Base-by-base conservation (phyloP, 345 rosid genomes). In the Noccaea caerulescens region DNA sequence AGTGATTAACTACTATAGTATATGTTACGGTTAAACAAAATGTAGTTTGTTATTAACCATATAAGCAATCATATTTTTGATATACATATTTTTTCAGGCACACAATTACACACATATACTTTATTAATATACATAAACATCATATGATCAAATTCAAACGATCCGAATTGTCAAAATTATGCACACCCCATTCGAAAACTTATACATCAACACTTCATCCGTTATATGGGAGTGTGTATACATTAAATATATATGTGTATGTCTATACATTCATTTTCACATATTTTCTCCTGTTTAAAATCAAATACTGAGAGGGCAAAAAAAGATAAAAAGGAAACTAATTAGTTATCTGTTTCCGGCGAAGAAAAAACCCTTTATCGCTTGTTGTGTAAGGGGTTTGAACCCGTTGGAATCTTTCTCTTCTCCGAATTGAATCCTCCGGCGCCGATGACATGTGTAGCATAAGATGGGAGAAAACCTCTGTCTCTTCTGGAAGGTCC, bases 321-420 rank as follows among this genome's bases (percentile, higher is more conserved):
- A 41, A 16, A 37, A 37, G 10, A 9, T 10, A 30, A 14, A 33
- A 18, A 2, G 1, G 10, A 30, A 54, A 12, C 39, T 33, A 13
- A 37, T n/a, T 68, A 54, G 13, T 39, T 51, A 65, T 39, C 4
- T 66, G 27, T 25, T 68, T 4, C 43, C 9, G 42, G 12, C 25
- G 1, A 47, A 12, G 33, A 37, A 0, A 7, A 13, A 55, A 14
- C 14, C 27, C 1, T 14, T 30, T 6, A 75, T 53, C 78, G 63
- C 69, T 61, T 60, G 64, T 75, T 75, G 7, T 75, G 78, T 63
- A 75, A 60, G 60, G 73, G 73, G 44, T 75, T 75, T 61, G 73
- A 61, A 4, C 78, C 78, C 11, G 73, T 53, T 58, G 73, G 78
- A 36, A 75, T 68, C 51, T 68, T 61, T 61, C 78, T 68, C 46